Evolutionary conservation across 495 filamentous ascomycete genomes (phyloP), one percentile per base, ranked within the genome.

Genomic region (Rhypophila decipiens): DNA sequence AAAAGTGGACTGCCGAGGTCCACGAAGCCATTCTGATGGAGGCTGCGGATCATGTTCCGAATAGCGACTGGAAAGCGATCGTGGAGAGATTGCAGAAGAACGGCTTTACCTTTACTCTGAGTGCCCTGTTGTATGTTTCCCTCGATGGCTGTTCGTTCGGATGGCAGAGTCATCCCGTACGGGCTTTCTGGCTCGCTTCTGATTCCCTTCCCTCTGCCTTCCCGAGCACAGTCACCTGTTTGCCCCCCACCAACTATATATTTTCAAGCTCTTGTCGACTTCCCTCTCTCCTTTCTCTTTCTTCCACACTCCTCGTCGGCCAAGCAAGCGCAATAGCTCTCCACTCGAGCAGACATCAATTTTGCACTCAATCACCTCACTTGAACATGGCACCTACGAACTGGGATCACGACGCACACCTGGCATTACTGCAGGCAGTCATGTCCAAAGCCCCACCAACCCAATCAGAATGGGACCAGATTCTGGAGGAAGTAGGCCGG

Each of bases 391-490:
- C 43, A 23, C 34, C 43, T 37, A 46, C 43, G 15, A 38, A 22
- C 13, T 68, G 64, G 64, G 60, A 65, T 13, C 39, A 60, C 17
- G 56, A 61, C 8, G 58, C 63, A n/a, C 65, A 64, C 29, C 47
- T 63, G 13, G 47, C 58, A 10, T 49, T 68, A 12, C 56, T 67
- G 4, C 56, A 59, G 24, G 64, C 61, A 4, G 21, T 68, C 8
- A 47, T 67, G 10, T 46, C 40, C 0, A 46, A 52, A 24, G 50
- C 48, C 1, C 49, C 55, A 31, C 58, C 58, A 3, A 42, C 1
- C 3, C 19, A 44, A 1, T 2, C 21, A 0, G 40, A 65, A 38
- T 67, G 64, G 63, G 48, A 59, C 0, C 24, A 29, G 18, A 52
- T 66, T 38, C 40, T 59, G 1, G 38, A 23, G 0, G 34, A 42